Base-by-base conservation (phyloP, 441 rosid species). In the Pelargonium myrrhifolium region DNA sequence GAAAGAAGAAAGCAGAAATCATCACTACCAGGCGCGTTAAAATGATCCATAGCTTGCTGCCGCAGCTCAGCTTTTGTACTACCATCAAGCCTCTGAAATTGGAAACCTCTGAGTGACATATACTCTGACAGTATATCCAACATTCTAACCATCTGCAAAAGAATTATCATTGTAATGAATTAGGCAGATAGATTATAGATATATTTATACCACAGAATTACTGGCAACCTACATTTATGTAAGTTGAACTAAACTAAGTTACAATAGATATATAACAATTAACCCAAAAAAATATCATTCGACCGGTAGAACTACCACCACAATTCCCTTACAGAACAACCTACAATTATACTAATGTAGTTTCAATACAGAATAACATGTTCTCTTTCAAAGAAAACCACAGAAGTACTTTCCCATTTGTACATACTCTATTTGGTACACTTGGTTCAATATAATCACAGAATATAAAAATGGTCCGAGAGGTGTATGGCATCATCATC, bases 1-100 rank as follows among this genome's bases (percentile, higher is more conserved):
- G 99, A 96, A 74, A 96, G 94, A 75, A 96, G 96, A 79, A 96
- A 96, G 84, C 97, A 90, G 72, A 96, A 96, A 87, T 93, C 97
- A 71, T 93, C 98, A 84, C 97, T 96, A 47, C 94, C 94, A 77
- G 97, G 96, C 68, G 98, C 99, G 64, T 96, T 96, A 77, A 93
- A 96, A 79, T 93, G 99, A 62, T 93, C 98, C 97, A 96, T 96
- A 62, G 99, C 98, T 75, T 93, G 98, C 69, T 90, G 97, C 51
- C 99, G 90, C 76, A 96, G 74, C 85, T 96, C 98, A 24, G 98
- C 88, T 83, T 96, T 96, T 35, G 99, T 96, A 79, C 98, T 93
- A 71, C 99, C 99, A 83, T 96, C 98, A 78, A 96, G 92, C 83
- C 99, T 86, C 80, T 96, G 99, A 77, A 82, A 96, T 69, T 93